phyloP scores from a whole-genome alignment of 306 rosid genomes.

The Fagus crenata region DNA sequence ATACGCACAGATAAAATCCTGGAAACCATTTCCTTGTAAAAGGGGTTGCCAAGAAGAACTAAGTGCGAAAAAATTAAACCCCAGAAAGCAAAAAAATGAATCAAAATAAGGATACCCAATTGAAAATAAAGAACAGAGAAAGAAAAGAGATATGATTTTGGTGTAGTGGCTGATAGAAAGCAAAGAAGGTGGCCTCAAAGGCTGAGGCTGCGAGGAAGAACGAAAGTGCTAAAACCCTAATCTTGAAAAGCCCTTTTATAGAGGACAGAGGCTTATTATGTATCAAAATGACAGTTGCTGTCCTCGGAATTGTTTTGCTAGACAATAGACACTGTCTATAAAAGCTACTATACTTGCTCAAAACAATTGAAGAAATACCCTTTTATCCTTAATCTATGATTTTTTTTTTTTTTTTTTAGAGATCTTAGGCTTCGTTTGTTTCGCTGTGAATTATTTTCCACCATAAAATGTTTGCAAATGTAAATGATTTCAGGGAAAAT shows the following conservation, averaged over 20 bases:
- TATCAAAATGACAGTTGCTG: not conserved
- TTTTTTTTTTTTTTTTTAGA: too few relatives aligned
- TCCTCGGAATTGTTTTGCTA: not conserved
- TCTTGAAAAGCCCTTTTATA: not conserved
- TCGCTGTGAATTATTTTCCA: too few relatives aligned
- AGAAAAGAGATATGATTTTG: not conserved
- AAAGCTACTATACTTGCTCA: too few relatives aligned
- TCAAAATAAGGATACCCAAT: not conserved
- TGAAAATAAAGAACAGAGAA: not conserved
- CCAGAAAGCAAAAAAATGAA: not conserved
- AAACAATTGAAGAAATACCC: too few relatives aligned
- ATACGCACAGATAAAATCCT: conserved; percentile 80
- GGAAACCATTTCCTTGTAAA: conserved; percentile 36
- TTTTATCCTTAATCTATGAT: too few relatives aligned
- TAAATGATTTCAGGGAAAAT: too few relatives aligned
- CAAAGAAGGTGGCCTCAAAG: too few relatives aligned
- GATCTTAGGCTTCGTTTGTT: too few relatives aligned
- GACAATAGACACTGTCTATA: too few relatives aligned
- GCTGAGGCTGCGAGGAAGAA: not conserved
- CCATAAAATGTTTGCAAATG: too few relatives aligned
- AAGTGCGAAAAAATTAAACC: conserved; percentile 34
- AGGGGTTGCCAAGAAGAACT: conserved; percentile 63
- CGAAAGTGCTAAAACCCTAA: not conserved
- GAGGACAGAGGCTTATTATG: not conserved
- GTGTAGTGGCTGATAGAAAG: not conserved